Base-by-base conservation (phyloP, 148 eudicot species). In the Pharnaceum exiguum region DNA sequence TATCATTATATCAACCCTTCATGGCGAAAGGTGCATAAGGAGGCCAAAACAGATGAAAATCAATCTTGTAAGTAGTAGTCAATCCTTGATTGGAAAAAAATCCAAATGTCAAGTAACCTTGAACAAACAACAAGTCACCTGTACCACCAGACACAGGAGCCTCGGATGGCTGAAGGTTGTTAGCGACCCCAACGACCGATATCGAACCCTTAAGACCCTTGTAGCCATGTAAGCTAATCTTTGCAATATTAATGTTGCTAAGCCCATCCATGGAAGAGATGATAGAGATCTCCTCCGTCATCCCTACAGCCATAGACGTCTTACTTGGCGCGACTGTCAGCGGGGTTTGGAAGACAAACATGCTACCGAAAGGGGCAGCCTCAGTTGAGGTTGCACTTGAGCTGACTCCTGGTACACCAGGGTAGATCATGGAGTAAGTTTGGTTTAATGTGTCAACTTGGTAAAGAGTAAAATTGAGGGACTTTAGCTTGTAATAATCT, bases 11-110 rank as follows among this genome's bases (percentile, higher is more conserved):
- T 57, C 29, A 56, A 39, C 28, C 10, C 36, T 40, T 27, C 19
- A 40, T 9, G 0, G 61, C 49, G 28, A 26, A 22, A n/a, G 65
- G 52, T 45, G 82, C 75, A 62, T 75, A 79, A 10, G 80, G 77
- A 53, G 80, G 84, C 84, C 84, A 79, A 43, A 65, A 79, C 2
- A 75, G 46, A 43, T 75, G 80, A 69, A 79, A 75, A 22, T 72
- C 75, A 24, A 64, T 73, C 73, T 69, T 79, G 28, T 72, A 79
- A 36, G 57, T 59, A 49, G 66, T 71, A 17, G 70, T 65, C 7
- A 57, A 4, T 11, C 70, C 71, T 1, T 13, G 17, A 5, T 71
- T 32, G 47, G 66, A 37, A 59, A 74, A 74, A 30, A 74, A 69
- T 27, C 71, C 64, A 0, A 71, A 62, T 0, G 71, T 74, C 26